These are phyloP conservation scores for Candida loeiensis DNA, from an alignment of 805 yeast species.

Conservation along the genomic window DNA sequence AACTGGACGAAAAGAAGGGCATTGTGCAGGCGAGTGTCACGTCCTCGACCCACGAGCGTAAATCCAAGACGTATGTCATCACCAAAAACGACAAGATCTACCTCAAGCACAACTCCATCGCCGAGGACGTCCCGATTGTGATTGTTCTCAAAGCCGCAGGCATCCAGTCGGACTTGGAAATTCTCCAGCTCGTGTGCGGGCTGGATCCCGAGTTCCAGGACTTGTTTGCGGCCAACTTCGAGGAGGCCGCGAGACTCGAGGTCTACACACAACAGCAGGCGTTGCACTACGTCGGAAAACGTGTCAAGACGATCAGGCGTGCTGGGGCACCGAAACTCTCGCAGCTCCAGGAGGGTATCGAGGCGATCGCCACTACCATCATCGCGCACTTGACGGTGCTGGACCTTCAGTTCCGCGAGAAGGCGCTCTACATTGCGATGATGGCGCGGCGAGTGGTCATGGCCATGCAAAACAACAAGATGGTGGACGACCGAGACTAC, in stretches of 20 bases:
- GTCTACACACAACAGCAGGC: slow-evolving; percentile 93
- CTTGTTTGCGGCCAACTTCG: slow-evolving; percentile 86
- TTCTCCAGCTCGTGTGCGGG: slow-evolving; percentile 93
- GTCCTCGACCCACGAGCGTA: slow-evolving; percentile 96
- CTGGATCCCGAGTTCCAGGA: slow-evolving; percentile 85
- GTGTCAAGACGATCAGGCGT: slow-evolving; percentile 90
- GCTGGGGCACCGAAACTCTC: slow-evolving; percentile 76
- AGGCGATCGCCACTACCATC: slow-evolving; percentile 91
- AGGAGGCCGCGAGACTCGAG: slow-evolving; percentile 83
- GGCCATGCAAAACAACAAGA: slow-evolving; percentile 90
- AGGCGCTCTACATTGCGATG: slow-evolving; percentile 89
- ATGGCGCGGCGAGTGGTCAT: slow-evolving; percentile 95
- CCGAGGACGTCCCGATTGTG: slow-evolving; percentile 94
- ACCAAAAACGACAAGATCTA: slow-evolving; percentile 87
- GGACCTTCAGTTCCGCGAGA: slow-evolving; percentile 84
- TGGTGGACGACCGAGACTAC: slow-evolving; percentile 98
- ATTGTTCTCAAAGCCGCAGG: slow-evolving; percentile 94
- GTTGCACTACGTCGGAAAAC: slow-evolving; percentile 80
- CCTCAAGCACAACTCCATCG: slow-evolving; percentile 90
- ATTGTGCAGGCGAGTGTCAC: slow-evolving; percentile 97
- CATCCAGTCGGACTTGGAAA: slow-evolving; percentile 84
- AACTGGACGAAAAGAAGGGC: slow-evolving; percentile 91
- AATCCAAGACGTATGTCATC: slow-evolving; percentile 93
- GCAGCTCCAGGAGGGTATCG: slow-evolving; percentile 89
- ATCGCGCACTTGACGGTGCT: slow-evolving; percentile 91